Conservation (phyloP, 495 filamentous ascomycete species). For the Penicillium roqueforti region DNA sequence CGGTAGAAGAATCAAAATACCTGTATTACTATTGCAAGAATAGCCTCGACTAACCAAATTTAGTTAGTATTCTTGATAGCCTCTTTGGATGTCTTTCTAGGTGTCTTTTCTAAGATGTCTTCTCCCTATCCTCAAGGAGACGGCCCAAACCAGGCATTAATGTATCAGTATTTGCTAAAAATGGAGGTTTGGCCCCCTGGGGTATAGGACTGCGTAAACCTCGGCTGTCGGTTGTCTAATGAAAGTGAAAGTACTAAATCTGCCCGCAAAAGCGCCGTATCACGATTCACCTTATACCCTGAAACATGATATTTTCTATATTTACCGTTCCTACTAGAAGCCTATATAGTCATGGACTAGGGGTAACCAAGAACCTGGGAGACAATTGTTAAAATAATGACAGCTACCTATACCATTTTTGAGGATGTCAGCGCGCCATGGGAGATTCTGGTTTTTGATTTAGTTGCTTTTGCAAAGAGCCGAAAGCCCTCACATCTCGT, state of each 20-base stretch:
- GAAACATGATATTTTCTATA: background rate
- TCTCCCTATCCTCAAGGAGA: too few relatives aligned
- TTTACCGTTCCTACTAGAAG: background rate
- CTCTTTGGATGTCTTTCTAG: too few relatives aligned
- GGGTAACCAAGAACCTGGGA: background rate
- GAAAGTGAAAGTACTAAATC: too few relatives aligned
- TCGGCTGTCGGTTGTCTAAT: slow-evolving; percentile 21
- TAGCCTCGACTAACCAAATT: too few relatives aligned
- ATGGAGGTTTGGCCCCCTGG: too few relatives aligned
- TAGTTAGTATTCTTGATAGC: too few relatives aligned
- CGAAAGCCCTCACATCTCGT: slow-evolving; percentile 39
- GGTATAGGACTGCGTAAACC: too few relatives aligned
- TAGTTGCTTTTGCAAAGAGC: background rate
- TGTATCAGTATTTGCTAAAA: too few relatives aligned
- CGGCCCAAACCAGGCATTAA: too few relatives aligned
- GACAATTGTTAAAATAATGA: background rate
- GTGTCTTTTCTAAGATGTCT: too few relatives aligned
- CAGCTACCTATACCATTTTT: background rate
- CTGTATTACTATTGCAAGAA: too few relatives aligned
- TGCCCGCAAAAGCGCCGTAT: slow-evolving; percentile 11
- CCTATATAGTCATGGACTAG: background rate
- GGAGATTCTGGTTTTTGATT: background rate
- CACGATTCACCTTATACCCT: background rate
- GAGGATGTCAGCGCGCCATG: background rate
- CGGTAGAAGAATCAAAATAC: too few relatives aligned